Evolutionary conservation across 345 rosid species (phyloP), one percentile per base, ranked within the genome.

Genomic region (Populus ilicifolia): DNA sequence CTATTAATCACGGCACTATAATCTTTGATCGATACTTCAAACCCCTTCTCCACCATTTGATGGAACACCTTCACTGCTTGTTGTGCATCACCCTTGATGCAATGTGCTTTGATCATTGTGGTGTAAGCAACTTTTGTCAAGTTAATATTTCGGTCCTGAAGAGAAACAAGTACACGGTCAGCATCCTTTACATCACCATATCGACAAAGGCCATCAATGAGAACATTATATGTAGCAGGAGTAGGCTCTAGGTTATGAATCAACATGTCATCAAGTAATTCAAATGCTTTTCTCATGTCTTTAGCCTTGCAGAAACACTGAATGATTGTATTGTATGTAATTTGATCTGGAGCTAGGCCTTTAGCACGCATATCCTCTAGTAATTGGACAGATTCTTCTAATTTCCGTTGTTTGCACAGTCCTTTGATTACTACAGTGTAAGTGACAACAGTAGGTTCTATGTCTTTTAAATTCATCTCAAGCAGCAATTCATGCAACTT

Each of bases 1-100:
- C 98, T 89, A 81, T 89, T 87, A 72, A 93, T 88, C 65, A 88
- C 88, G 21, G 95, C 89, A 72, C 88, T 89, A 78, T 88, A 93
- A 82, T 92, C 98, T 72, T 79, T 83, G 18, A 90, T 81, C 20
- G 91, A 86, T 79, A 90, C 82, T 74, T 89, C 84, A 54, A 86
- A 87, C 50, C 90, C 91, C 73, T 83, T 84, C 70, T 87, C 89
- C 78, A 89, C 70, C 90, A 93, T 84, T 78, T 86, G 87, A 79
- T 2, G 7, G 63, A 93, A 92, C 70, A 82, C 83, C 43, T 62
- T 30, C 44, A 71, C 71, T 29, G 87, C 92, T 48, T 33, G 80
- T 73, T 77, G 63, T 25, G 83, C 88, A 81, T 89, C 88, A 64
- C 97, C 97, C 79, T 88, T 92, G 33, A 73, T 89, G 75, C 97